Base-by-base conservation (phyloP, 768 basidiomycete genomes). In the Podaxis carcinomalis region DNA sequence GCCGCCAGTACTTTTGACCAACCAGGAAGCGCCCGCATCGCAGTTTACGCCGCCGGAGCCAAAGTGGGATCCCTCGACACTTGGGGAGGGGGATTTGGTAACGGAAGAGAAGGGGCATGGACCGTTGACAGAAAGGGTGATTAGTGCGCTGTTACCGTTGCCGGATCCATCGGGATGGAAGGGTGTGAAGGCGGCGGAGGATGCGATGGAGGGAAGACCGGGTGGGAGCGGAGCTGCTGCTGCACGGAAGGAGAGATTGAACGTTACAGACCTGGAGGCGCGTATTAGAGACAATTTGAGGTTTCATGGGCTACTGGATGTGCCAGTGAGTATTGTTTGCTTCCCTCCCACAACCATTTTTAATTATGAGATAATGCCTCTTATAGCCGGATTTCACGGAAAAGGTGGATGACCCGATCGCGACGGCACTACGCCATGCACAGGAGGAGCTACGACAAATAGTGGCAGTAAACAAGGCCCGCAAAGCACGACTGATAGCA, bases 401-500 rank as follows among this genome's bases (percentile, higher is more conserved):
- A 49, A 86, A 89, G 62, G 89, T 95, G 39, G 96, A 98, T 70
- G 97, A 99, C 72, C 95, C 95, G 35, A 92, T 99, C 52, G 89
- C 95, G 6, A 87, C 91, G 1, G 90, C 93, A 1, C 83, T 99
- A 0, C 89, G 96, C 2, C 88, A 92, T 46, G 91, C 93, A 16
- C 97, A 99, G 70, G 76, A 81, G 13, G 86, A 93, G 65, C 81
- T 99, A 4, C 85, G 89, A 9, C 77, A 76, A 5, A 90, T 98
- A 52, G 79, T 90, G 2, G 82, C 87, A 7, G 81, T 86, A 61
- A 99, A 99, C 78, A 93, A 95, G 67, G 83, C 85, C 2, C 88
- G 96, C 11, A 90, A 90, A 70, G 73, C 75, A 32, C 86, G 90
- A 3, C 82, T 98, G 1, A 81, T 81, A 13, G 77, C 79, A 13